phyloP scores from a whole-genome alignment of 225 moss, liverwort and hornwort species.

The Straminergon stramineum region DNA sequence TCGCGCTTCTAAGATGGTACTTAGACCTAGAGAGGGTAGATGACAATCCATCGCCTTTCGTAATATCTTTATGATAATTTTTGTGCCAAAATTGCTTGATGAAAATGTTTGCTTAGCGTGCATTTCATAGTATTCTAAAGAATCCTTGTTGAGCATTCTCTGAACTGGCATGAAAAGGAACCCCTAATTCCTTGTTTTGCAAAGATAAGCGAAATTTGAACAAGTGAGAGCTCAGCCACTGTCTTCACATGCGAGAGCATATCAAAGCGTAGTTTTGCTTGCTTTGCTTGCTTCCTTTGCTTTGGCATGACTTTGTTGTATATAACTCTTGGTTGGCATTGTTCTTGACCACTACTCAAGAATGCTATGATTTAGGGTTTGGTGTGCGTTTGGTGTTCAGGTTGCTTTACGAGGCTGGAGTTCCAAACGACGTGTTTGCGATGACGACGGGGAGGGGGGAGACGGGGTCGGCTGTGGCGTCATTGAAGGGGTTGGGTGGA shows the following conservation, averaged over 20 bases:
- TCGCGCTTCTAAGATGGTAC: not conserved
- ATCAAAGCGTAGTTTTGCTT: not conserved
- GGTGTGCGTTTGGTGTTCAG: not conserved
- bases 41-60: not conserved
- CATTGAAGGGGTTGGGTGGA: conserved; percentile 65
- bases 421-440: conserved; percentile 71
- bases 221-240: not conserved
- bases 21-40: not conserved
- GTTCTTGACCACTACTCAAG: not conserved
- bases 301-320: not conserved
- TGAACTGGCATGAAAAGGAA: not conserved
- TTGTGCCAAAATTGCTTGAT: not conserved
- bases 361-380: not conserved
- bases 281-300: not conserved
- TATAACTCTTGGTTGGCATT: not conserved
- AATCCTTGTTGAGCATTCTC: not conserved
- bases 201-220: not conserved
- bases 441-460: conserved; percentile 63
- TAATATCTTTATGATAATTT: not conserved
- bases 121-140: not conserved
- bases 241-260: not conserved
- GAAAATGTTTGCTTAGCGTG: not conserved
- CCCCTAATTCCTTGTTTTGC: not conserved
- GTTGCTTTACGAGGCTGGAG: conserved; percentile 76
- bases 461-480: conserved; percentile 80